A percentile compares a stretch with the other conserved stretches of the same genome.
Evolutionary conservation across 495 filamentous ascomycete species (phyloP).

Genomic region (Hypoxylon cercidicola): DNA sequence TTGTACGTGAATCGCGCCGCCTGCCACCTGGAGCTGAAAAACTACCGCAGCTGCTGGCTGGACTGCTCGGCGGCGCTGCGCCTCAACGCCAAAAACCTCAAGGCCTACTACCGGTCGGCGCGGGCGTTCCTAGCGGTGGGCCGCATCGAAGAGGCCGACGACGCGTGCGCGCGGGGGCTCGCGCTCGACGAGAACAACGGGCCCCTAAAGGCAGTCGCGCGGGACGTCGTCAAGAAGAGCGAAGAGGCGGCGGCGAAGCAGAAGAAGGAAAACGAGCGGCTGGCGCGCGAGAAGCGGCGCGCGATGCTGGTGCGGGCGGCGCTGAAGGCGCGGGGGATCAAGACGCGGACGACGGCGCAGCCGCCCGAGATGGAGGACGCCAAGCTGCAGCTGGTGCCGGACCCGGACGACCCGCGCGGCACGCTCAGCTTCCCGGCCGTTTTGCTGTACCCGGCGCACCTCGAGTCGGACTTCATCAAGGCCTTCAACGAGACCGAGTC

Average conservation of each 20-base stretch:
- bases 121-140: constrained; percentile 78
- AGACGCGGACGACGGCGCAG: constrained; percentile 69
- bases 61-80: constrained; percentile 85
- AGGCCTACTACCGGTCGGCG: constrained; percentile 87
- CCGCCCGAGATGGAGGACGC: constrained; percentile 89
- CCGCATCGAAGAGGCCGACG: constrained; percentile 77
- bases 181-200: constrained; percentile 68
- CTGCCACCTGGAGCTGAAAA: constrained; percentile 76
- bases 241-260: constrained; percentile 49
- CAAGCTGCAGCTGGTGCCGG: constrained; percentile 70
- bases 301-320: constrained; percentile 71
- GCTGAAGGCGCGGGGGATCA: constrained; percentile 77
- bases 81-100: constrained; percentile 80
- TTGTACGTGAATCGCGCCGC: constrained; percentile 87
- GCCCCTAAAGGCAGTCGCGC: constrained; percentile 63
- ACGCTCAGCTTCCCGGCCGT: constrained; percentile 79
- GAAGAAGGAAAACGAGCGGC: constrained; percentile 60
- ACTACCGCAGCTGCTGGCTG: constrained; percentile 82
- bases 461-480: constrained; percentile 91
- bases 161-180: constrained; percentile 77
- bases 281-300: constrained; percentile 60
- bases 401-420: constrained; percentile 76
- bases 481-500: constrained; percentile 76
- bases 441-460: constrained; percentile 80
- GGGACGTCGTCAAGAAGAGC: constrained; percentile 63